Conservation (phyloP, 805 yeast species). For the Cephaloascus albidus region DNA sequence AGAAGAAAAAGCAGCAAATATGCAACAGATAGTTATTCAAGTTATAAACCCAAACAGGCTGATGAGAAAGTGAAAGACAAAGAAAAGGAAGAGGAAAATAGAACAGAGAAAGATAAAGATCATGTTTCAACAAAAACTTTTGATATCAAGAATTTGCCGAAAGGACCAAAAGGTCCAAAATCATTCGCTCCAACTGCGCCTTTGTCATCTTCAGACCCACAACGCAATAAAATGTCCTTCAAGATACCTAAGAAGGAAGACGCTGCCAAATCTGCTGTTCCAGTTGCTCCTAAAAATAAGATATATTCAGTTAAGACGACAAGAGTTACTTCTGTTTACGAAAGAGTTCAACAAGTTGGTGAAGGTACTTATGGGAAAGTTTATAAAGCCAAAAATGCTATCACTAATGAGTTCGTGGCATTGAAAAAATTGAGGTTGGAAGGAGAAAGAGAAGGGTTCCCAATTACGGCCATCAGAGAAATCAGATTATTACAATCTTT, state of each 20-base stretch:
- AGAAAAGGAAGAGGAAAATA: not conserved
- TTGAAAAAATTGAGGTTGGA: conserved; percentile 79
- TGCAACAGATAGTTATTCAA: not conserved
- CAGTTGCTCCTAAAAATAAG: not conserved
- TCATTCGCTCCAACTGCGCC: not conserved
- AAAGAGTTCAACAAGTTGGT: conserved; percentile 84
- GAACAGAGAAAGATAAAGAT: not conserved
- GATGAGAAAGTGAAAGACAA: not conserved
- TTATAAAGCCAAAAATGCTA: conserved; percentile 69
- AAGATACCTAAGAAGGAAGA: not conserved
- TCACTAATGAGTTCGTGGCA: conserved; percentile 72
- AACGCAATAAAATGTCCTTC: not conserved
- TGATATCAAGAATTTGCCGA: conserved; percentile 2
- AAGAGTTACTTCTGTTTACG: conserved; percentile 37
- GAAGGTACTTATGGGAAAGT: conserved; percentile 98
- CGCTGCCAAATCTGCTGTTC: not conserved
- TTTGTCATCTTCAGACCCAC: not conserved
- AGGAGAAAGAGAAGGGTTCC: conserved; percentile 88
- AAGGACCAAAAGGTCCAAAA: conserved; percentile 7
- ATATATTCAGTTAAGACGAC: conserved; percentile 13
- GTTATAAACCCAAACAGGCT: too few species aligned
- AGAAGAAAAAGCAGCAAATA: not conserved
- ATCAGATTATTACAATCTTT: conserved; percentile 77
- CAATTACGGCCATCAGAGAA: conserved; percentile 91
- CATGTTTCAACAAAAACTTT: too few species aligned